A percentile compares a stretch with the other conserved stretches of the same genome.
phyloP scores from a whole-genome alignment of 257 asterid genomes.

The Fraxinus cuspidata region DNA sequence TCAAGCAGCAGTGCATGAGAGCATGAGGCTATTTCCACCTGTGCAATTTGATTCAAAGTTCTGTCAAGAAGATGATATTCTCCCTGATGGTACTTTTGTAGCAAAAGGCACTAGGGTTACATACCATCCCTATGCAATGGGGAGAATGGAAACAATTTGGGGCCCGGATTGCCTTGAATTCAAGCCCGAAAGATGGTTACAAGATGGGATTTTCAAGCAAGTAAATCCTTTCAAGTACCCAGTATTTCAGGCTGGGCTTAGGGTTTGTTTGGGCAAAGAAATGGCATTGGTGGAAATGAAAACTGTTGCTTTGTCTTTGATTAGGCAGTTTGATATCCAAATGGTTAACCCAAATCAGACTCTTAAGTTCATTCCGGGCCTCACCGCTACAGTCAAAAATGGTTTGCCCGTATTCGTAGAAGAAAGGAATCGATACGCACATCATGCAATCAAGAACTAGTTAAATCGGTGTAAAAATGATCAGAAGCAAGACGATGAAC shows the following conservation, averaged over 20 bases:
- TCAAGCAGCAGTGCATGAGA: slow-evolving; percentile 51
- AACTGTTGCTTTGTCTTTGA: slow-evolving; percentile 32
- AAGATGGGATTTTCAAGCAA: slow-evolving; percentile 29
- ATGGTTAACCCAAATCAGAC: slow-evolving; percentile 2
- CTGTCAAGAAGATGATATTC: slow-evolving; percentile 35
- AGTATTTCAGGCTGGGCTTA: slow-evolving; percentile 42
- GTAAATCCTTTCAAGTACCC: slow-evolving; percentile 35
- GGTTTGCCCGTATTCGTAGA: slow-evolving; percentile 47
- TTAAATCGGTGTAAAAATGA: not conserved
- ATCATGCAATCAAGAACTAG: not conserved
- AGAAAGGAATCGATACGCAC: slow-evolving; percentile 24
- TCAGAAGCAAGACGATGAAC: not conserved
- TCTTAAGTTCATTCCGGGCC: slow-evolving; percentile 48
- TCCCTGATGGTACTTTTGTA: slow-evolving; percentile 48
- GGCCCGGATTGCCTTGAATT: slow-evolving; percentile 38
- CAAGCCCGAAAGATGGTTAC: slow-evolving; percentile 41
- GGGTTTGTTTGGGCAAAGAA: slow-evolving; percentile 43
- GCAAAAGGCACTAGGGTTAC: slow-evolving; percentile 38
- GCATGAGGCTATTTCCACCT: slow-evolving; percentile 44
- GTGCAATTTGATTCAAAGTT: slow-evolving; percentile 51
- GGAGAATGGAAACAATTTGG: slow-evolving; percentile 33
- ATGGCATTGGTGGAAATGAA: slow-evolving; percentile 39
- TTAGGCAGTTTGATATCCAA: slow-evolving; percentile 38
- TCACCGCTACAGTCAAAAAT: slow-evolving; percentile 53
- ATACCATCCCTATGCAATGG: slow-evolving; percentile 46